Evolutionary conservation across 768 basidiomycete genomes (phyloP).

Genomic region (Stropharia rugosoannulata): DNA sequence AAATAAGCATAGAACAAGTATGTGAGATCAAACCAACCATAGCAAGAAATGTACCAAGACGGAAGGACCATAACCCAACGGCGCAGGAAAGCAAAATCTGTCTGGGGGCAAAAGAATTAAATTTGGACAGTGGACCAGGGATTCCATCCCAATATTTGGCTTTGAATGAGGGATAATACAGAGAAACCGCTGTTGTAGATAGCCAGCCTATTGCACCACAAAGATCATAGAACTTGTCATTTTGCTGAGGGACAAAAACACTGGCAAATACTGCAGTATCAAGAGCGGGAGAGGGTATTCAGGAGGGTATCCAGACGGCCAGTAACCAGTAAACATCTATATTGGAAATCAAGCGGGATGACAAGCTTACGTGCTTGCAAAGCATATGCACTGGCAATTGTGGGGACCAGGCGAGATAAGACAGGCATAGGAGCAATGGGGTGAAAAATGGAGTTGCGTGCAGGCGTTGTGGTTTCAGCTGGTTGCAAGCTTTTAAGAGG

Average conservation of each 20-base stretch:
- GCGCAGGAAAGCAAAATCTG: slow-evolving; percentile 60
- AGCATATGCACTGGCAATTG: slow-evolving; percentile 46
- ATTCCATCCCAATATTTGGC: slow-evolving; percentile 43
- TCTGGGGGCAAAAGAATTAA: slow-evolving; percentile 54
- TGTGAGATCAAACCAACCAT: slow-evolving; percentile 31
- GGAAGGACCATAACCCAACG: slow-evolving; percentile 55
- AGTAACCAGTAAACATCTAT: neutral
- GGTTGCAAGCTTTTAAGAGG: neutral
- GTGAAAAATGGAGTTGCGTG: neutral
- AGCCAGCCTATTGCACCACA: slow-evolving; percentile 67
- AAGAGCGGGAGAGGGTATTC: neutral
- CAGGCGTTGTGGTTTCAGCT: slow-evolving; percentile 5
- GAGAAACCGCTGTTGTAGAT: slow-evolving; percentile 54
- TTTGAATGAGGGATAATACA: slow-evolving; percentile 61
- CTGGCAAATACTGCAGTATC: slow-evolving; percentile 46
- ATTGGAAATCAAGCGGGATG: neutral
- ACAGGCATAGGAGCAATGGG: slow-evolving; percentile 35
- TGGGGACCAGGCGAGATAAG: slow-evolving; percentile 54
- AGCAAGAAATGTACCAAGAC: slow-evolving; percentile 64
- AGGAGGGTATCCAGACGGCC: neutral
- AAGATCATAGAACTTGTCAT: slow-evolving; percentile 68
- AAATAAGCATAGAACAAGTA: neutral
- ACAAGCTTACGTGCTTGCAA: slow-evolving; percentile 43
- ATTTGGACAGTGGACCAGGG: slow-evolving; percentile 35
- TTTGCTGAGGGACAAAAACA: slow-evolving; percentile 63